Percentiles rank a stretch among this genome's conserved stretches.
Conservation (phyloP, 495 filamentous ascomycete genomes). For the Xeromyces bisporus region DNA sequence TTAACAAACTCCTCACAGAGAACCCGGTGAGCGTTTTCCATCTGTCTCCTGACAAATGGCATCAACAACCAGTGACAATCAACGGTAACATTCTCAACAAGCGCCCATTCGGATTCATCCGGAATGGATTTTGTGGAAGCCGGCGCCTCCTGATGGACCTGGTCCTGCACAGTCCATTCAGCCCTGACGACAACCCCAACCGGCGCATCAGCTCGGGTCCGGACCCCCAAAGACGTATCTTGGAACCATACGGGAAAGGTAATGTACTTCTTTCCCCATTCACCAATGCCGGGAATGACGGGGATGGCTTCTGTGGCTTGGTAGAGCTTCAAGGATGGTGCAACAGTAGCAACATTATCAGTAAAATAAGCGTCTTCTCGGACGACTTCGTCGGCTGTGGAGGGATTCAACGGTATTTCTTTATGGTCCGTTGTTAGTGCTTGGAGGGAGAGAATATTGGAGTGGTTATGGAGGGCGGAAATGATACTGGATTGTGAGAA, state of each 20-base stretch:
- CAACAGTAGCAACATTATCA: neutral
- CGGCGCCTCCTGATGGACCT: neutral
- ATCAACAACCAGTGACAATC: neutral
- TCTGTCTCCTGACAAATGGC: neutral
- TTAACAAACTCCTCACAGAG: neutral
- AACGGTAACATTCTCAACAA: neutral
- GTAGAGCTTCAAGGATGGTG: neutral
- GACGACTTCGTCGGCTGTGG: neutral
- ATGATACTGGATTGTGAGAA: neutral
- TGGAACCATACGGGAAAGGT: slow-evolving; percentile 1
- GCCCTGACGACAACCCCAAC: neutral
- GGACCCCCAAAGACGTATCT: neutral
- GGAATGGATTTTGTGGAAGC: too few relatives aligned
- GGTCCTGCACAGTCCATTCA: neutral
- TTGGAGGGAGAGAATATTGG: neutral
- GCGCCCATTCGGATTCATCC: too few relatives aligned
- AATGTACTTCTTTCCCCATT: neutral
- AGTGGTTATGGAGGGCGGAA: neutral
- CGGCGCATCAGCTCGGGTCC: neutral
- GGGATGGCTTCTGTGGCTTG: neutral
- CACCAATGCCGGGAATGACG: neutral
- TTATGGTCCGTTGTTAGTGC: neutral
- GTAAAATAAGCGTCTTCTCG: neutral
- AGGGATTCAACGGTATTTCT: neutral
- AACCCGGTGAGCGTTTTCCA: neutral